phyloP scores from a whole-genome alignment of 176 grass and related monocot genomes.

The Rhynchospora pubera region DNA sequence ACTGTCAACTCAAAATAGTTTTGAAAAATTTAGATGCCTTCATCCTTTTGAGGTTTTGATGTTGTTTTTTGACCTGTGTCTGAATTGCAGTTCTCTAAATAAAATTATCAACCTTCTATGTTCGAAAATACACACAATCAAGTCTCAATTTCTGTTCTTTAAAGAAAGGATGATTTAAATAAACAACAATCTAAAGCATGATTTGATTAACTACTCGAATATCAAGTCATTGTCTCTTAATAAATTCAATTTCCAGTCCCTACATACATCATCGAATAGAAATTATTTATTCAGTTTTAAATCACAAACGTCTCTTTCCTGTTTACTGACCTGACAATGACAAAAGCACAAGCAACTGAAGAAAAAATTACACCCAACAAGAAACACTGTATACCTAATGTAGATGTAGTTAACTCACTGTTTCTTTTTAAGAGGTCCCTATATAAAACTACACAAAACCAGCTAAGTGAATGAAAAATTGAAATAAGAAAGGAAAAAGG shows the following conservation, averaged over 20 bases:
- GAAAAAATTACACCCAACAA: not conserved
- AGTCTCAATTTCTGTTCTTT: not conserved
- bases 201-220: not conserved
- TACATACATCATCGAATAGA: not conserved
- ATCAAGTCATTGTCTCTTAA: not conserved
- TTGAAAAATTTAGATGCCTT: not conserved
- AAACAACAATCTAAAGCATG: not conserved
- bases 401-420: not conserved
- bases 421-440: not conserved
- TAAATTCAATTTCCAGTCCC: slow-evolving; percentile 1
- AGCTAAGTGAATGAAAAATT: not conserved
- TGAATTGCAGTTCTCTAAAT: not conserved
- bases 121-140: not conserved
- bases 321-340: not conserved
- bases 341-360: not conserved
- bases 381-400: not conserved
- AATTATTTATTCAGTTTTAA: not conserved
- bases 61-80: not conserved
- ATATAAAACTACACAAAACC: not conserved
- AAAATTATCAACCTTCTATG: not conserved
- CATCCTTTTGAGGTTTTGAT: not conserved
- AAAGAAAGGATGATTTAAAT: not conserved
- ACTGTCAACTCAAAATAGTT: not conserved
- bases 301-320: slow-evolving; percentile 5
- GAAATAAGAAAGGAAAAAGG: not conserved